Percentiles rank a stretch among this genome's conserved stretches.
phyloP scores from a whole-genome alignment of 164 flowering plant genomes.

The Macadamia tetraphylla region DNA sequence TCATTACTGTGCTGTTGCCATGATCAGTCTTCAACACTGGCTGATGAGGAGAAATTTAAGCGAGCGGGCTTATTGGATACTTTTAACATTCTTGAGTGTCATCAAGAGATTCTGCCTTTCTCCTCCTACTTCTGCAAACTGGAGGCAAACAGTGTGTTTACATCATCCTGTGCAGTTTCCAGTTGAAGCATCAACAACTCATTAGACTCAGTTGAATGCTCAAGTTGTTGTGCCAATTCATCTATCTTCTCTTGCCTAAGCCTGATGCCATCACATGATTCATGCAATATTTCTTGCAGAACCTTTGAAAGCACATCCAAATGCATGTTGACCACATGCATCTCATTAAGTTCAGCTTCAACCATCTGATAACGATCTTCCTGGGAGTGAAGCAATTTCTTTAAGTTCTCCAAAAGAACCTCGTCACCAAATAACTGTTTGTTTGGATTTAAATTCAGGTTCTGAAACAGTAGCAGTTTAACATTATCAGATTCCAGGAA shows the following conservation, averaged over 20 bases:
- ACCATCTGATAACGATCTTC: constrained; percentile 58
- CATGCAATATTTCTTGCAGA: constrained; percentile 45
- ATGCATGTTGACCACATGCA: constrained; percentile 41
- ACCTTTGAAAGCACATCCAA: constrained; percentile 61
- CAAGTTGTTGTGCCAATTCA: constrained; percentile 45
- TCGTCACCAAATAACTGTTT: constrained; percentile 41
- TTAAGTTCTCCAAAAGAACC: constrained; percentile 41
- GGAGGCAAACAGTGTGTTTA: constrained; percentile 14
- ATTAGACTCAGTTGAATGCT: constrained; percentile 41
- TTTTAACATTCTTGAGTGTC: too few relatives aligned
- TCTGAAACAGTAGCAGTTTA: constrained; percentile 21
- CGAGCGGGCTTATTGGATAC: too few relatives aligned
- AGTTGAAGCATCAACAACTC: constrained; percentile 49
- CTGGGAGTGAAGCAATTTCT: constrained; percentile 49
- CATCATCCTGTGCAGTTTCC: constrained; percentile 54
- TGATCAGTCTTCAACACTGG: too few relatives aligned
- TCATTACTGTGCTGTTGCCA: too few relatives aligned
- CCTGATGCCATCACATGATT: constrained; percentile 39
- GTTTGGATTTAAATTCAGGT: constrained; percentile 22
- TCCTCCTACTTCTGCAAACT: too few relatives aligned
- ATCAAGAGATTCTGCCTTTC: too few relatives aligned
- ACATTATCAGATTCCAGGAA: constrained; percentile 19
- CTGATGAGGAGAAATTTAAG: too few relatives aligned
- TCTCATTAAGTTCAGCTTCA: constrained; percentile 62
- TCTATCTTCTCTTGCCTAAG: constrained; percentile 33